Base-by-base conservation (phyloP, 306 rosid species). In the Clitoria ternatea region DNA sequence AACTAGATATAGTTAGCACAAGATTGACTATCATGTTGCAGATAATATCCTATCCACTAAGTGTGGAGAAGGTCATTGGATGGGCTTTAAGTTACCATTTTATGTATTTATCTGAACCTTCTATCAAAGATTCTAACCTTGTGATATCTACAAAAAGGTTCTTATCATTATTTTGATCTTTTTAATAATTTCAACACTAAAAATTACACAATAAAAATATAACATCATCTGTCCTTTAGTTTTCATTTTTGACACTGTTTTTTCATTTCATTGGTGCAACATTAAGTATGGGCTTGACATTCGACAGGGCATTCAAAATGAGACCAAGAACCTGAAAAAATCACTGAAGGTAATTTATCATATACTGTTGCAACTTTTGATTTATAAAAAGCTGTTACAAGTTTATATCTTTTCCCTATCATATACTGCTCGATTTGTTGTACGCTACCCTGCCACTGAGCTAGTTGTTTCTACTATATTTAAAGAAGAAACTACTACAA, bases 61-160 rank as follows among this genome's bases (percentile, higher is more conserved):
- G 79, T 70, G 97, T 88, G 72, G 98, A 92, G 69, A 92, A 88
- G 85, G 72, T 86, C 27, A 77, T 86, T n/a, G 98, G 98, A 18
- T 92, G 98, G 98, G 96, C 97, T 18, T 43, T 92, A 70, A 90
- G 98, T 83, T 69, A 82, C 60, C 96, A 88, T 61, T 85, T 78
- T 72, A 90, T 90, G 97, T 86, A 86, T 65, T 80, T 48, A 36
- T 60, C 90, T 23, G 87, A 90, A 48, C 77, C 70, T 52, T 67
- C 81, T 55, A 77, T 71, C 27, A 88, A 86, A 77, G 96, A 92
- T 47, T 79, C 87, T 44, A 92, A 86, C 73, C 90, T 83, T 67
- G 75, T 75, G 45, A 70, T 92, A 75, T 90, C 93, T 36, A 69
- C 89, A 0, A 97, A 90, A 73, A 86, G 98, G 98, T 91, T 75